Evolutionary conservation across 352 stramenopile species (phyloP).

Genomic region (Paralagenidium karlingii): DNA sequence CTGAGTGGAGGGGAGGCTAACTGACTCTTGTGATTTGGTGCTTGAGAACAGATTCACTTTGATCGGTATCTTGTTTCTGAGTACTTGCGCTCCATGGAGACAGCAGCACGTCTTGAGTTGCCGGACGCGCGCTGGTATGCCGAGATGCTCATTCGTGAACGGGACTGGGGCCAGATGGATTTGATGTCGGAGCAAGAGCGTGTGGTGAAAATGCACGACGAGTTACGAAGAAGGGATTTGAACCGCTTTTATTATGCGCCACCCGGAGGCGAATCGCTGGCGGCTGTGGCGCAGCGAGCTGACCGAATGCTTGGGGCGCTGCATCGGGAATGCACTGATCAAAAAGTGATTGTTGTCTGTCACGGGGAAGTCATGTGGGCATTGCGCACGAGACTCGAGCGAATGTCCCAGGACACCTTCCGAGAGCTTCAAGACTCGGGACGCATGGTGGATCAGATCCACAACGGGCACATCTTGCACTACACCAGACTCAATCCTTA

Average conservation of each 20-base stretch:
- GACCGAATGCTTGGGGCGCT: constrained; percentile 65
- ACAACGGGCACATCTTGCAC: constrained; percentile 83
- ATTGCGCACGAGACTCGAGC: constrained; percentile 75
- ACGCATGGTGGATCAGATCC: constrained; percentile 81
- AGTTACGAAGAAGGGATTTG: constrained; percentile 66
- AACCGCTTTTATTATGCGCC: constrained; percentile 83
- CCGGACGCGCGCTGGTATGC: constrained; percentile 71
- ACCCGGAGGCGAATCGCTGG: constrained; percentile 70
- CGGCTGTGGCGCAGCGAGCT: constrained; percentile 65
- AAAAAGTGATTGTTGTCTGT: constrained; percentile 74
- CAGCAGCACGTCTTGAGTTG: constrained; percentile 59
- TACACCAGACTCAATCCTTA: constrained; percentile 71
- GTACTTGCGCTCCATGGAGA: constrained; percentile 81
- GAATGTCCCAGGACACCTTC: constrained; percentile 82
- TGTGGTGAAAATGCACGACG: constrained; percentile 81
- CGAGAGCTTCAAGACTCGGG: constrained; percentile 73
- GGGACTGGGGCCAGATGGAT: constrained; percentile 84
- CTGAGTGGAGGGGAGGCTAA: too few relatives aligned
- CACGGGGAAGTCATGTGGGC: constrained; percentile 86
- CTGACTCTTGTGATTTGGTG: not conserved
- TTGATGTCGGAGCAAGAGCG: constrained; percentile 83
- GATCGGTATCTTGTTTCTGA: constrained; percentile 81
- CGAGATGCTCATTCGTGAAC: constrained; percentile 81
- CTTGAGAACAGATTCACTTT: constrained; percentile 20
- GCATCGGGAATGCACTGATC: constrained; percentile 67